Evolutionary conservation across 2,329 filamentous ascomycete genomes (phyloP).

Genomic region (Calonectria leucothoes): DNA sequence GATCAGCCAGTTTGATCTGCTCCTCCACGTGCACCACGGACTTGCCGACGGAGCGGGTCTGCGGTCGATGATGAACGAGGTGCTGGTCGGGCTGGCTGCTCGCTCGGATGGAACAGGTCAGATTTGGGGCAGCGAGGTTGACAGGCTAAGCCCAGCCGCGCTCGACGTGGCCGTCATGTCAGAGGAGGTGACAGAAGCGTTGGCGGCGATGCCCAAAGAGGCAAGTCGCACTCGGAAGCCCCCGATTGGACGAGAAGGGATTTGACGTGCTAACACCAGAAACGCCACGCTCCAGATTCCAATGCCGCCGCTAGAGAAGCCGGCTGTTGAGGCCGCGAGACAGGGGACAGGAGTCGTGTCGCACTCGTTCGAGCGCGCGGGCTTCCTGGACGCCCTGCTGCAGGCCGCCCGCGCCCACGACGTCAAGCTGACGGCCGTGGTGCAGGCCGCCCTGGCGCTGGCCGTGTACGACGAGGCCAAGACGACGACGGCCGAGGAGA

Average conservation of each 20-base stretch:
- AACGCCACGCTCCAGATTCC: not conserved
- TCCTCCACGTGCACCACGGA: conserved; percentile 13
- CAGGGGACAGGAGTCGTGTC: not conserved
- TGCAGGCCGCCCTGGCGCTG: conserved; percentile 3
- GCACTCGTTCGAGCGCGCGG: not conserved
- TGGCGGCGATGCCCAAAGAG: conserved; percentile 12
- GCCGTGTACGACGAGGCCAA: not conserved
- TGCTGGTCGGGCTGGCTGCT: not conserved
- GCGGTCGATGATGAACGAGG: conserved; percentile 12
- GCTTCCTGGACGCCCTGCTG: not conserved
- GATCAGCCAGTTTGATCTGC: conserved; percentile 15
- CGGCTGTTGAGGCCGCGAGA: not conserved
- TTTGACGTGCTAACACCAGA: not conserved
- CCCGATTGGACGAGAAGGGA: not conserved
- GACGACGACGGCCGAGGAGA: not conserved
- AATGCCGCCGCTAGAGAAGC: conserved; percentile 4
- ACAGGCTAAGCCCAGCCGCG: conserved; percentile 13
- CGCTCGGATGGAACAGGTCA: not conserved
- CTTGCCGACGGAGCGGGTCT: conserved; percentile 6
- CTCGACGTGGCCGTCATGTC: conserved; percentile 10
- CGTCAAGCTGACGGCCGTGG: conserved; percentile 7
- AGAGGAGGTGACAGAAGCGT: not conserved
- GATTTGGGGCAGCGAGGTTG: conserved; percentile 5
- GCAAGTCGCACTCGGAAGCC: not conserved
- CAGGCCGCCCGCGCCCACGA: not conserved